Percentiles rank a stretch among this genome's conserved stretches.
These are phyloP conservation scores for Lumnitzera littorea DNA, from an alignment of 345 rosid genomes.

Conservation along the genomic window DNA sequence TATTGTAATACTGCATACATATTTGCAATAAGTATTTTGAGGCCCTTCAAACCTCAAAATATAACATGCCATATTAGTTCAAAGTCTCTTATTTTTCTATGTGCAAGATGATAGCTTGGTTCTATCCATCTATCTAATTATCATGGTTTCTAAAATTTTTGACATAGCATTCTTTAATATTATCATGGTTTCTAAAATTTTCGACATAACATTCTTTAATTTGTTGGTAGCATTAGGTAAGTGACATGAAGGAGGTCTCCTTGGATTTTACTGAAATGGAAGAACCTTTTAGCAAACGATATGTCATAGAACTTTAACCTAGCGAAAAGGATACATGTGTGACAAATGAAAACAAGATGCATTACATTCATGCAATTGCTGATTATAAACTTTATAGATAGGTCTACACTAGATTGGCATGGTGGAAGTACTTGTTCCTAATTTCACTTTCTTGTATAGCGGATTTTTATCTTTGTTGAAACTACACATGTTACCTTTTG, in stretches of 20 bases:
- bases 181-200: too few species aligned
- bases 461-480: slow-evolving; percentile 14
- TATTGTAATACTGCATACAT: too few species aligned
- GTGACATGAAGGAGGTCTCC: slow-evolving; percentile 75
- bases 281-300: slow-evolving; percentile 70
- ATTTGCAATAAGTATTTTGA: too few species aligned
- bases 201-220: too few species aligned
- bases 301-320: slow-evolving; percentile 70
- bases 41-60: too few species aligned
- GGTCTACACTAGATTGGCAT: slow-evolving; percentile 30
- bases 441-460: too few species aligned
- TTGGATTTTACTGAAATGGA: slow-evolving; percentile 90
- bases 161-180: too few species aligned
- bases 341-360: slow-evolving; percentile 92
- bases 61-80: too few species aligned
- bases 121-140: too few species aligned
- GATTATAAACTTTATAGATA: slow-evolving; percentile 93
- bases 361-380: slow-evolving; percentile 95
- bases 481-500: slow-evolving; percentile 79
- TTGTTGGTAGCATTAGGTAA: slow-evolving; percentile 59
- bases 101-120: too few species aligned
- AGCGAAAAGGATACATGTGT: slow-evolving; percentile 78
- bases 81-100: too few species aligned
- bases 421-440: slow-evolving; percentile 4
- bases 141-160: too few species aligned